phyloP scores from a whole-genome alignment of 805 yeast genomes.

The Lipomyces spencermartinsiae region DNA sequence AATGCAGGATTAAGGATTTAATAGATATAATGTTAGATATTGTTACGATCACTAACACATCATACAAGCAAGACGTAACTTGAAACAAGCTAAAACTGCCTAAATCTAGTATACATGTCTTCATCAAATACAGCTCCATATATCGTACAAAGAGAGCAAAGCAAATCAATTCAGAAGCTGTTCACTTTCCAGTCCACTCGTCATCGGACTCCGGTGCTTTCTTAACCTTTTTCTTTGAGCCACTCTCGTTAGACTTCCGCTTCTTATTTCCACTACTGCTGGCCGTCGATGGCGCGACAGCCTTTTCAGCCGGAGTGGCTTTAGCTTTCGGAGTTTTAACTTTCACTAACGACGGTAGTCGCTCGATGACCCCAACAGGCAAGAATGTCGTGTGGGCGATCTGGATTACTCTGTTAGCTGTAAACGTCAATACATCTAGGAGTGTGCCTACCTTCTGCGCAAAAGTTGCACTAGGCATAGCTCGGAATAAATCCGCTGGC shows the following conservation, averaged over 20 bases:
- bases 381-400: conserved; percentile 26
- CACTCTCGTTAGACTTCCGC: conserved; percentile 22
- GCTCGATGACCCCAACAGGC: conserved; percentile 23
- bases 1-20: too few relatives aligned
- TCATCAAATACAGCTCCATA: neutral
- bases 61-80: neutral
- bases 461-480: conserved; percentile 62
- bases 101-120: neutral
- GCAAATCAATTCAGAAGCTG: neutral
- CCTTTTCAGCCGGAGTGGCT: conserved; percentile 2
- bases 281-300: neutral
- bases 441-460: conserved; percentile 55
- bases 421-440: neutral
- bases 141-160: neutral
- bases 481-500: conserved; percentile 72
- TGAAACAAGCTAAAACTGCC: neutral
- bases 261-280: conserved; percentile 3
- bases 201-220: conserved; percentile 25
- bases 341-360: conserved; percentile 18
- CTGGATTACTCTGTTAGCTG: neutral
- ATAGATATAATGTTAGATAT: neutral
- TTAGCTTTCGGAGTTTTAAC: conserved; percentile 7
- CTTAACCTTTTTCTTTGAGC: conserved; percentile 20
- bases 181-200: conserved; percentile 13
- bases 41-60: neutral